Evolutionary conservation across 2,329 filamentous ascomycete genomes (phyloP).

Genomic region (Fusarium circinatum): DNA sequence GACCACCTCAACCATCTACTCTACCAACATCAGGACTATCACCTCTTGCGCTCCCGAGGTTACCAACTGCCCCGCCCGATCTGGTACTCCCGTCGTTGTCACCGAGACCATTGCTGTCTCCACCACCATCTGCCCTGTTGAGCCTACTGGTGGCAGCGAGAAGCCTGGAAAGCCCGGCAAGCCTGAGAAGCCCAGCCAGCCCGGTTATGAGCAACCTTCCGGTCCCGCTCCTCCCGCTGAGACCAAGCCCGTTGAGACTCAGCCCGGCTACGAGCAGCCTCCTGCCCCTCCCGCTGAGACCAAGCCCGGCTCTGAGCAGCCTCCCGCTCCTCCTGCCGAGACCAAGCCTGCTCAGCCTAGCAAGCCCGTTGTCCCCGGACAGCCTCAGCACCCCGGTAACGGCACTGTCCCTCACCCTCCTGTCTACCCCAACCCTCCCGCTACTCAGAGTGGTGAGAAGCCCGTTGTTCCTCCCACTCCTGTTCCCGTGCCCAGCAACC

Average conservation of each 20-base stretch:
- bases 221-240: not conserved
- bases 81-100: slow-evolving; percentile 46
- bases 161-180: slow-evolving; percentile 23
- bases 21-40: slow-evolving; percentile 69
- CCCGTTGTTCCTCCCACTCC: slow-evolving; percentile 29
- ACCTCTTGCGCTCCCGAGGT: slow-evolving; percentile 69
- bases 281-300: slow-evolving; percentile 5
- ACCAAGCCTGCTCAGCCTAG: slow-evolving; percentile 12
- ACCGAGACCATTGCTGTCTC: slow-evolving; percentile 53
- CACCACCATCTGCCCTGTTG: slow-evolving; percentile 54
- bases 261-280: not conserved
- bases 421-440: slow-evolving; percentile 34
- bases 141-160: slow-evolving; percentile 41
- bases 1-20: slow-evolving; percentile 66
- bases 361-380: slow-evolving; percentile 16
- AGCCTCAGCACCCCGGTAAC: slow-evolving; percentile 32
- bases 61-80: slow-evolving; percentile 67
- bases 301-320: slow-evolving; percentile 3
- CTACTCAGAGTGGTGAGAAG: slow-evolving; percentile 22
- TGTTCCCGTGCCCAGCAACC: slow-evolving; percentile 22
- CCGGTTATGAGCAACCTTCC: not conserved
- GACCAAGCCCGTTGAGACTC: slow-evolving; percentile 15
- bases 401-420: slow-evolving; percentile 35
- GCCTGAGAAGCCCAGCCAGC: not conserved
- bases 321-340: slow-evolving; percentile 1